phyloP scores from a whole-genome alignment of 2,329 filamentous ascomycete species.

The Colletotrichum spaethianum region DNA sequence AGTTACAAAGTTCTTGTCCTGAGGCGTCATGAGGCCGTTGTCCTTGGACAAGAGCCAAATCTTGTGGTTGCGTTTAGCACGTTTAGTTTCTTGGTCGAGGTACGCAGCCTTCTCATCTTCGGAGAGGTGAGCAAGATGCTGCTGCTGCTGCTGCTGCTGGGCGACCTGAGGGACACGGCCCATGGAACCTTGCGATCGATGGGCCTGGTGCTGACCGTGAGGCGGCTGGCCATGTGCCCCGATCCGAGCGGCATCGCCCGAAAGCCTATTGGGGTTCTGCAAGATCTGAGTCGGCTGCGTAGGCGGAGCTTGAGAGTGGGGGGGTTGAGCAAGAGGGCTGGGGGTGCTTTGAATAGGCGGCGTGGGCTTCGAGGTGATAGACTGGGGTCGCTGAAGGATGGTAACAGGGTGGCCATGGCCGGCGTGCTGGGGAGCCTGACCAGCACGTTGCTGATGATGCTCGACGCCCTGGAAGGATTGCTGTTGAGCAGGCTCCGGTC shows the following conservation, averaged over 20 bases:
- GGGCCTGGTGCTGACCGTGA: slow-evolving; percentile 45
- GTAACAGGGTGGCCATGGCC: slow-evolving; percentile 65
- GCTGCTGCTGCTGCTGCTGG: slow-evolving; percentile 83
- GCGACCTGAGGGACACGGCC: slow-evolving; percentile 69
- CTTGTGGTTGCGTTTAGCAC: slow-evolving; percentile 98
- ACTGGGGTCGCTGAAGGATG: slow-evolving; percentile 69
- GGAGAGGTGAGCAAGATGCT: slow-evolving; percentile 75
- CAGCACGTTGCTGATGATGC: slow-evolving; percentile 48
- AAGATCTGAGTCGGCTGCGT: slow-evolving; percentile 80
- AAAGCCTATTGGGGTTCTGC: slow-evolving; percentile 81
- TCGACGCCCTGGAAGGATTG: slow-evolving; percentile 38
- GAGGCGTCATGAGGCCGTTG: slow-evolving; percentile 98
- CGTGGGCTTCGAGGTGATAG: slow-evolving; percentile 56
- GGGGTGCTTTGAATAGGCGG: slow-evolving; percentile 51
- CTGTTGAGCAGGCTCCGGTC: slow-evolving; percentile 37
- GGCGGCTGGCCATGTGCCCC: slow-evolving; percentile 39
- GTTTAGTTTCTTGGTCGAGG: slow-evolving; percentile 91
- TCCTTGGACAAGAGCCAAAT: slow-evolving; percentile 94
- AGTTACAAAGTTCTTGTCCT: slow-evolving; percentile 99
- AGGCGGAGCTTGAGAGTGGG: slow-evolving; percentile 55
- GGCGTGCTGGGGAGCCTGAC: slow-evolving; percentile 48
- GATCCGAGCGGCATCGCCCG: slow-evolving; percentile 60
- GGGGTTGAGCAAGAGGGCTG: slow-evolving; percentile 52
- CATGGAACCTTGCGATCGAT: slow-evolving; percentile 69
- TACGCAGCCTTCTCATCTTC: slow-evolving; percentile 89